Base-by-base conservation (phyloP, 2,329 filamentous ascomycete genomes). In the Epichloe festucae region DNA sequence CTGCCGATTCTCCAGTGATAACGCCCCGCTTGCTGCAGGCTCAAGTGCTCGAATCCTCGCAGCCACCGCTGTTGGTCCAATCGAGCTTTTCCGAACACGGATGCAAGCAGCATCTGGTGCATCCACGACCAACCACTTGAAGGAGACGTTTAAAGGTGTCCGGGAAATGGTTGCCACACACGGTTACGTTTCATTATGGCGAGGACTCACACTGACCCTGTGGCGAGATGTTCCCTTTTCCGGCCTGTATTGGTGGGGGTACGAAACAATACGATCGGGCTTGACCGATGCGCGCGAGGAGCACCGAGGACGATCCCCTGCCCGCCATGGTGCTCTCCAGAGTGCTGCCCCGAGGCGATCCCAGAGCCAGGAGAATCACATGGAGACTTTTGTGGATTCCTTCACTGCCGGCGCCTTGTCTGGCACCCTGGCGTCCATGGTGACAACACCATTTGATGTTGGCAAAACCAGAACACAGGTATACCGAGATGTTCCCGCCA, bases 171-270 rank as follows among this genome's bases (percentile, higher is more conserved):
- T 95, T 1, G 75, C 76, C 10, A 70, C 72, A 0, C 78, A 87
- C 55, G 93, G 93, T 3, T 89, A 93, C 58, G 76, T 77, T 1
- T 88, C 89, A 2, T 72, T 98, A 0, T 98, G 93, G 93, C 78
- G 91, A 52, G 93, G 93, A 0, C 70, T 98, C 51, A 89, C 85
- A 0, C 72, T 98, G 60, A 97, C 91, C 0, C 77, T 98, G 53
- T 98, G 93, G 93, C 79, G 93, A 56, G 93, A 98, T 63, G 93
- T 97, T 0, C 93, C 93, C 0, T 98, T 98, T 63, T 97, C 91
- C 1, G 93, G 87, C 3, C 78, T 98, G 44, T 98, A 98, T 72
- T 98, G 93, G 93, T 94, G 87, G 82, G 91, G 93, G 12, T 98
- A 98, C 65, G 93, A 98, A 71, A 82, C 79, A 17, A 83, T 91